Evolutionary conservation across 805 yeast species (phyloP).

Genomic region (Blastobotrys attinorum): DNA sequence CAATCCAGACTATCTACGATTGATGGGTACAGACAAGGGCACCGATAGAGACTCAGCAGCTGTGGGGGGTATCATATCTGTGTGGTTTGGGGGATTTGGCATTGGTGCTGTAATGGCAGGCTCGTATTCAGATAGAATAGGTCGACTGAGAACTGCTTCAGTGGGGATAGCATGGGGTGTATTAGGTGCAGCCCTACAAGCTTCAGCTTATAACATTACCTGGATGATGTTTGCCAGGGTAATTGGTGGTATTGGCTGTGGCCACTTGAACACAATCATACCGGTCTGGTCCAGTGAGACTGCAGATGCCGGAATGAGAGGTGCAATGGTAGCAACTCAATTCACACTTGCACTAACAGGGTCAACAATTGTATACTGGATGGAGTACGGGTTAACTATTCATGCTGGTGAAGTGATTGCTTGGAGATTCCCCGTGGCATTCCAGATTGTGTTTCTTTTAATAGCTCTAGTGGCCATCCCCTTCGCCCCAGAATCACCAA

Average conservation of each 20-base stretch:
- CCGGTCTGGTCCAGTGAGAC: neutral
- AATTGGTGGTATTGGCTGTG: neutral
- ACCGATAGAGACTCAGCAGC: neutral
- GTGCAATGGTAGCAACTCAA: neutral
- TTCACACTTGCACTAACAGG: neutral
- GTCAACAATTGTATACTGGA: neutral
- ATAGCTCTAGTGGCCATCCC: neutral
- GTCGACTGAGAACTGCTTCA: neutral
- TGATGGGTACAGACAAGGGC: neutral
- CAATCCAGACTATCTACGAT: neutral
- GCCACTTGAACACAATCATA: neutral
- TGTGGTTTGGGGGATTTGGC: neutral
- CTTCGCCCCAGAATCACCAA: neutral
- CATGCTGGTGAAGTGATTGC: neutral
- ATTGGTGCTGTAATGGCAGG: constrained; percentile 1
- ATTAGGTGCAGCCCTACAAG: neutral
- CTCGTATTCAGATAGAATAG: neutral
- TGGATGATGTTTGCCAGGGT: constrained; percentile 1
- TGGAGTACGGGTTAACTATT: neutral
- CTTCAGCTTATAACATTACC: neutral
- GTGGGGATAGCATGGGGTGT: neutral
- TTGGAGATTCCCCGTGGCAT: neutral
- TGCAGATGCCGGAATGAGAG: neutral
- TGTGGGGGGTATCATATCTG: neutral
- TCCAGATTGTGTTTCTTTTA: neutral